Evolutionary conservation across 2,329 filamentous ascomycete genomes (phyloP), one percentile per base, ranked within the genome.

Genomic region (Emmonsiellopsis sp.): DNA sequence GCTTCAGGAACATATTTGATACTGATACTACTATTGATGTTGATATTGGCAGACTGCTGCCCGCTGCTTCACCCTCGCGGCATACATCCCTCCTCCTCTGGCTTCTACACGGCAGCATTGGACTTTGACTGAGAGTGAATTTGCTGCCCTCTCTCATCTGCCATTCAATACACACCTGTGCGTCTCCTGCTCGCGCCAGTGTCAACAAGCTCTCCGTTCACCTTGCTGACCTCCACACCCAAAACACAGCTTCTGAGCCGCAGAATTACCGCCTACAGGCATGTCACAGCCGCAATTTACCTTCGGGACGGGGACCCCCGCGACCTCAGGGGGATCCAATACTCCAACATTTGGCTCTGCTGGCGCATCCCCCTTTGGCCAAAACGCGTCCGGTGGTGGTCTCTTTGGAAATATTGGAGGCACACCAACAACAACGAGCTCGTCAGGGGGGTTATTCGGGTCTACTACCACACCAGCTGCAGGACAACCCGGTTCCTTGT

Each of bases 281-380:
- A 71, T 70, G 64, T 60, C 63, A 17, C 63, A 67, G 53, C 59
- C 60, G 21, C 21, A 27, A 17, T 77, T 72, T 40, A 59, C 53
- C 42, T 71, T 75, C 56, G 71, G 70, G 53, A 56, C 64, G 8
- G 71, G 70, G 53, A 56, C 64, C 7, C 62, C 68, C 11, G 59
- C 67, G 36, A 68, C 71, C 27, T 65, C 62, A 45, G 68, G 67
- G 53, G 62, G 62, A 21, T 62, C 70, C 13, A 58, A 46, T 31
- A 44, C 53, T 33, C 52, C 55, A 6, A n/a, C 43, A 9, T 52
- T 52, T 46, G 50, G 50, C 32, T 37, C 42, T 3, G 42, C 50
- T 5, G 42, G 42, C 31, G 11, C 53, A 32, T 55, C 53, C 2
- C 46, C 43, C 10, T 58, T 57, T 44, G 53, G 51, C 7, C 52